Base-by-base conservation (phyloP, 176 grass and related monocot species). In the Saccharum officinarum region DNA sequence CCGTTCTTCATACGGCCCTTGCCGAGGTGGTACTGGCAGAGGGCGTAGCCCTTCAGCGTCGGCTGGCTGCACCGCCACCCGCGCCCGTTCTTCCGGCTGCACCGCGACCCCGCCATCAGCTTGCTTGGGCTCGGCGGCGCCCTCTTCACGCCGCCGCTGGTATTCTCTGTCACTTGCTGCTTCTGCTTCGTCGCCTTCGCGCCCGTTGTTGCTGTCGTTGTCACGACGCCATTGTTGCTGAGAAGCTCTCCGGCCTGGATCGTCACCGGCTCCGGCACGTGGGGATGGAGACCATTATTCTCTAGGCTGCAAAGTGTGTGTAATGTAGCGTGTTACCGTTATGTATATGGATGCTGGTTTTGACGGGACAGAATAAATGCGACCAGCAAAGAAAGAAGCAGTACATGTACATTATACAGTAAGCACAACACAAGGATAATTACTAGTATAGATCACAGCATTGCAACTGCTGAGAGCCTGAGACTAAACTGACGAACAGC, bases 21-120 rank as follows among this genome's bases (percentile, higher is more conserved):
- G 79, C 97, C 94, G 20, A 99, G 90, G 77, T 99, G 94, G 88
- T 99, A 92, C 86, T 97, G 92, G 72, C 97, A 99, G 74, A 99
- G 86, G 4, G 92, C 89, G 88, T 99, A 99, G 13, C 97, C 97
- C 8, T 94, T 86, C 67, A 91, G 80, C 49, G 97, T 99, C 31
- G 84, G 86, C 82, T 99, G 97, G 86, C 91, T 87, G 88, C 97
- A 99, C 13, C 92, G 91, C 97, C 97, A 99, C 63, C 97, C 97
- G 15, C 94, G 90, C 10, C 97, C 97, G 60, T 99, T 99, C 42
- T 97, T 88, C 49, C 97, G 97, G 89, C 97, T 94, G 86, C 97
- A 99, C 75, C 97, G 87, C 0, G 97, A 99, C 31, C 97, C 97
- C 65, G 91, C 94, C 84, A 86, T 46, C 37, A 92, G 78, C 79